Evolutionary conservation across 164 flowering plant species (phyloP), one percentile per base, ranked within the genome.

Genomic region (Vitis amurensis): DNA sequence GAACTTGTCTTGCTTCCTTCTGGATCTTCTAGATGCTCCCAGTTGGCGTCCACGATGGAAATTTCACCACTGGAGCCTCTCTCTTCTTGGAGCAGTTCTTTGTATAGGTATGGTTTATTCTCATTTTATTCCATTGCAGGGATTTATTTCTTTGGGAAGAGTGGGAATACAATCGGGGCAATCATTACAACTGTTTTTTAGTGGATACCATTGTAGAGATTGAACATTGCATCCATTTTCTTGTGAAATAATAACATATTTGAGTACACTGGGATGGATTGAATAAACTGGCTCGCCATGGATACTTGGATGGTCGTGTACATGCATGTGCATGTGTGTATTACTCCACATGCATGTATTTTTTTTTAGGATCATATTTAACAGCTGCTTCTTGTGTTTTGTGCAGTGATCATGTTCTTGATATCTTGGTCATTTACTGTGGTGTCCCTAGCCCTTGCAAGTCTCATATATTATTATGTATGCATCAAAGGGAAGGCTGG

Each of bases 1-100:
- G 67, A 96, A 96, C 80, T 77, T 96, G 75, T 96, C 99, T 57
- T 93, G 98, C 85, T 96, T 96, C 81, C 97, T 96, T 81, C 88
- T 96, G 75, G 99, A 96, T 84, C 97, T 96, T 72, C 85, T 96
- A 55, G 99, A 96, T 86, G 99, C 99, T 70, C 99, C 99, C 29
- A 96, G 99, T 78, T 93, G 99, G 99, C 97, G 99, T 50, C 99
- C 99, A 27, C 85, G 98, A 75, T 93, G 99, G 99, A 96, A 87
- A 70, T 89, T 90, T 81, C 99, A 96, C 82, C 99, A 93, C 58
- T 96, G 99, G 98, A 92, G 98, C 78, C 86, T 93, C 74, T 93
- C 99, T 55, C 92, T 96, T 70, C 81, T 96, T 73, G 99, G 99
- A 59, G 98, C 99, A 65, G 77, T 80, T 47, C 86, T 92, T 67